Base-by-base conservation (phyloP, 2,329 filamentous ascomycete species). In the Conoideocrella luteorostrata region DNA sequence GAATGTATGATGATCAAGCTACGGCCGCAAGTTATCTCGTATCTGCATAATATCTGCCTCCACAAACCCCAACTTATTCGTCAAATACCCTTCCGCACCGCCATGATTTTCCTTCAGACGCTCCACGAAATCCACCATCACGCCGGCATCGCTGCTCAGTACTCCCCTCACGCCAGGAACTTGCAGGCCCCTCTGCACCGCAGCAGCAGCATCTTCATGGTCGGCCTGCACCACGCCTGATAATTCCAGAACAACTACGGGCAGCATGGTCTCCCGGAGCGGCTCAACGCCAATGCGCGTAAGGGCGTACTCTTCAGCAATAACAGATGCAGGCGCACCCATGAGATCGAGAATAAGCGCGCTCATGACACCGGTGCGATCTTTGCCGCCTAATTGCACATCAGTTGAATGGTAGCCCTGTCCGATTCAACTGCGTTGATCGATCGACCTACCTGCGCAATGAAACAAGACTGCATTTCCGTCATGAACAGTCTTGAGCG, bases 121-220 rank as follows among this genome's bases (percentile, higher is more conserved):
- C 43, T 36, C 22, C 29, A 35, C 35, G 22, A 45, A 44, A 22
- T 39, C 15, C 22, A 17, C 15, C 43, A 44, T 45, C 13, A 36
- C 17, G 13, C n/a, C 43, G 17, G 43, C 29, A 20, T 26, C 12
- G 11, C 22, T 34, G 34, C 35, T n/a, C 17, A 39, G n/a, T 15
- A 39, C 11, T 28, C 22, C 42, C 21, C 20, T 20, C 28, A 44
- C 21, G 3, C 41, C 26, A 13, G 41, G 41, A 13, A 29, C 24
- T 2, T 39, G 28, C 37, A 18, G 18, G n/a, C 24, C 24, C 37
- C 15, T 30, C 17, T 32, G 6, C n/a, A 7, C 13, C 9, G 17
- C 11, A 12, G 18, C 15, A 7, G 11, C 4, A 12, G 5, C 18
- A 36, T 22, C 18, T 13, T 17, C 13, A 17, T n/a, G n/a, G n/a